Evolutionary conservation across 2,329 filamentous ascomycete genomes (phyloP).

Genomic region (Orbilia ellipsospora): DNA sequence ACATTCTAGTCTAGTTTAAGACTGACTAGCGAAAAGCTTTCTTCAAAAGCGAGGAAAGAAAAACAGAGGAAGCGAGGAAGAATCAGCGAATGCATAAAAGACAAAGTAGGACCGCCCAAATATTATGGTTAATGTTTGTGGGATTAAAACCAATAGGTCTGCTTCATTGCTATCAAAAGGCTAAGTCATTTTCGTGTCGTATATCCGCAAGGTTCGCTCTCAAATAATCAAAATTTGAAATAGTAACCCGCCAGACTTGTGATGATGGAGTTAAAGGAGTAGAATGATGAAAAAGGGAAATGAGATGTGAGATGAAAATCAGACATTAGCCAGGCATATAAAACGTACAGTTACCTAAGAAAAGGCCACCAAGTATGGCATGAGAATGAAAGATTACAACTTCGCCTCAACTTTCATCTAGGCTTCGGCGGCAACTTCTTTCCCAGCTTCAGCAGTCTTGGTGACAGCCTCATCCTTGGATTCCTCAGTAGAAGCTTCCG

Average conservation of each 20-base stretch:
- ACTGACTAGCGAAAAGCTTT: no score
- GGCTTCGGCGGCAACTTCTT: conserved; percentile 47
- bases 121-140: no score
- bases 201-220: no score
- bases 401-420: background rate
- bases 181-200: no score
- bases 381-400: background rate
- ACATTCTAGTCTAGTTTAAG: no score
- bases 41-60: no score
- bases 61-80: no score
- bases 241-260: background rate
- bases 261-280: background rate
- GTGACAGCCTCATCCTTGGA: conserved; percentile 24
- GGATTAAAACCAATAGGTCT: no score
- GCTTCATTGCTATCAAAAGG: no score
- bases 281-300: background rate
- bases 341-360: background rate
- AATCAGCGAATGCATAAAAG: no score
- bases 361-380: background rate
- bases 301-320: background rate
- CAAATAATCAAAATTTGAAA: no score
- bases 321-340: background rate
- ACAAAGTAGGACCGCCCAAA: no score
- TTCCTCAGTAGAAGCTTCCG: conserved; percentile 13
- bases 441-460: conserved; percentile 20